A percentile compares a stretch with the other conserved stretches of the same genome.
These are phyloP conservation scores for Heteromeles arbutifolia DNA, from an alignment of 306 rosid genomes.

Conservation along the genomic window DNA sequence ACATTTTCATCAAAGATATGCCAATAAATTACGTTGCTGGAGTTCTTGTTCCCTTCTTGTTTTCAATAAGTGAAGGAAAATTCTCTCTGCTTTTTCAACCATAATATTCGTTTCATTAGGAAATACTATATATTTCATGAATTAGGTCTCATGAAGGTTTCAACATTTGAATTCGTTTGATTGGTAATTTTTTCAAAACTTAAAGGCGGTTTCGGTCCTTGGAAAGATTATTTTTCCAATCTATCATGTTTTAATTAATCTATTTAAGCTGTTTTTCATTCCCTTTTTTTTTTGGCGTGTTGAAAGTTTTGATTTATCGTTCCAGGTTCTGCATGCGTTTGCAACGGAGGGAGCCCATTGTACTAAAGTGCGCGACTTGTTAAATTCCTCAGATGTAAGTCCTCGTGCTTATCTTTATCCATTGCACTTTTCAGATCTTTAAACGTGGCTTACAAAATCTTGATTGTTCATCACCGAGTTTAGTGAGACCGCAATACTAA, in stretches of 20 bases:
- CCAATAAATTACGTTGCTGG: background rate
- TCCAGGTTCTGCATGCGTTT: slow-evolving; percentile 96
- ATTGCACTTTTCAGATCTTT: background rate
- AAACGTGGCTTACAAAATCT: background rate
- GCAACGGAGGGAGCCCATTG: slow-evolving; percentile 99
- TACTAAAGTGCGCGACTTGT: slow-evolving; percentile 83
- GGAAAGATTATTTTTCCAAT: background rate
- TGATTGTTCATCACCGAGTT: background rate
- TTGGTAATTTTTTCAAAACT: background rate
- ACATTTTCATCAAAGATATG: slow-evolving; percentile 15
- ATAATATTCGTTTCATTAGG: background rate
- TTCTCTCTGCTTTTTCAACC: background rate
- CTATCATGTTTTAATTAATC: background rate
- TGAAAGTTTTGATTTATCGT: slow-evolving; percentile 11
- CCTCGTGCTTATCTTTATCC: background rate
- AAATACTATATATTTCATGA: background rate
- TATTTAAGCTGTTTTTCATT: background rate
- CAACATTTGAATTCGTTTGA: background rate
- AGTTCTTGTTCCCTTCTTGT: background rate
- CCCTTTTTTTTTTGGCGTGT: background rate
- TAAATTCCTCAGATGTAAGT: slow-evolving; percentile 84
- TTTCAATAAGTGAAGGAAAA: background rate
- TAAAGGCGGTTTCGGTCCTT: background rate
- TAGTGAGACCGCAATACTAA: background rate
- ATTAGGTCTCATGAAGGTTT: background rate